Evolutionary conservation across 2,329 filamentous ascomycete genomes (phyloP).

Genomic region (Fusarium multiceps): DNA sequence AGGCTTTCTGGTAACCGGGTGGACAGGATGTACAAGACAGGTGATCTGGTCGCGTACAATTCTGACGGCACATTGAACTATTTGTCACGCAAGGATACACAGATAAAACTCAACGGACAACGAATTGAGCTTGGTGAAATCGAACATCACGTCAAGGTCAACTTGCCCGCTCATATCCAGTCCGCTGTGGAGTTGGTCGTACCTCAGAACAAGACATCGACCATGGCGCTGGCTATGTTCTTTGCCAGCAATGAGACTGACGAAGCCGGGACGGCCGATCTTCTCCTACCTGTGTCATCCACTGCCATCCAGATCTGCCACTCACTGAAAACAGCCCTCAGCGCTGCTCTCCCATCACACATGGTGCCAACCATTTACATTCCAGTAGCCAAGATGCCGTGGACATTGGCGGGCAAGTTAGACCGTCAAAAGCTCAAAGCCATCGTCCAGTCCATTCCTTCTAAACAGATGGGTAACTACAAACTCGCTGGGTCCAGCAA

Average conservation of each 20-base stretch:
- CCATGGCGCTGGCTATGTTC: constrained; percentile 38
- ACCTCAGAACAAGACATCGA: constrained; percentile 45
- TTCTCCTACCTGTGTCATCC: constrained; percentile 24
- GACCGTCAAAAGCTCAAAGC: constrained; percentile 55
- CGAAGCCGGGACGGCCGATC: neutral
- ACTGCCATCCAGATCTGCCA: neutral
- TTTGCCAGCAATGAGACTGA: constrained; percentile 13
- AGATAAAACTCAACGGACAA: constrained; percentile 70
- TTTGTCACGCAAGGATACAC: constrained; percentile 66
- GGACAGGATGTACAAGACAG: constrained; percentile 57
- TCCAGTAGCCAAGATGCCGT: constrained; percentile 55
- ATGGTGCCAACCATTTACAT: constrained; percentile 58
- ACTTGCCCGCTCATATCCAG: constrained; percentile 54
- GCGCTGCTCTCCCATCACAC: constrained; percentile 43
- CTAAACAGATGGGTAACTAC: constrained; percentile 19
- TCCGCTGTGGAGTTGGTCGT: constrained; percentile 61
- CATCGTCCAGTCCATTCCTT: constrained; percentile 16
- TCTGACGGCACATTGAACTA: constrained; percentile 56
- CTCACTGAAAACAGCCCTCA: constrained; percentile 27
- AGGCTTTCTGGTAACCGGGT: neutral
- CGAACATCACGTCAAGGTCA: constrained; percentile 56
- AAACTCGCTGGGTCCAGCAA: constrained; percentile 29
- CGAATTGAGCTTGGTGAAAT: constrained; percentile 62
- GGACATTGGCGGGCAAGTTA: constrained; percentile 56
- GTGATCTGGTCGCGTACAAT: constrained; percentile 59